Base-by-base conservation (phyloP, 306 rosid genomes). In the Abrus precatorius region DNA sequence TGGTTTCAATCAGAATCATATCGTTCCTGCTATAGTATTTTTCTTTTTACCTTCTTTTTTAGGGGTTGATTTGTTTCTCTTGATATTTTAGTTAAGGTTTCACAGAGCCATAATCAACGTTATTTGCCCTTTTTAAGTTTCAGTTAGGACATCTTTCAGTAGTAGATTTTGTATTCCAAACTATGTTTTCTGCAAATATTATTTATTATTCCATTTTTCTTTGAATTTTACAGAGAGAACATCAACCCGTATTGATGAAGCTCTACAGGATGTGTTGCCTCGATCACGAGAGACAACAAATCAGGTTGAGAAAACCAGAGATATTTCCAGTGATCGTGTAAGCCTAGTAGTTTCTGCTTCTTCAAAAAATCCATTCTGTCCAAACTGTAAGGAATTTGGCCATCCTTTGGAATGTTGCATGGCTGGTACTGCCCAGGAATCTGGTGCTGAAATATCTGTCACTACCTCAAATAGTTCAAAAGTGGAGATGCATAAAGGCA, bases 311-410 rank as follows among this genome's bases (percentile, higher is more conserved):
- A 89, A 85, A 82, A 62, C 76, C 57, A 78, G 84, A 86, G 97
- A 89, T 76, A 82, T 70, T 80, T 66, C 87, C 71, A 55, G 62
- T 78, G 84, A 76, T 80, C 84, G 77, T 44, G 50, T 70, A 33
- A 88, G 75, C 83, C 81, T 87, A 50, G 62, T 57, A 60, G 84
- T 83, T 65, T 38, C 82, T 47, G 70, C 82, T 86, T 69, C 91
- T 76, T 43, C 90, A 20, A 87, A 84, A 87, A 14, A 73, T 65
- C 61, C 80, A 66, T 72, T 83, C 77, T 89, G 95, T 86, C 78
- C 75, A 85, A 92, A 86, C 72, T 94, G 97, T 85, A 90, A 94
- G 83, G 94, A 90, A 75, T 64, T 38, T 48, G 93, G 94, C 62
- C 95, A 92, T 86, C 52, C 90, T 67, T 76, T 79, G 10, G 98